phyloP scores from a whole-genome alignment of 177 flowering plant genomes.

The Tripterygium wilfordii region DNA sequence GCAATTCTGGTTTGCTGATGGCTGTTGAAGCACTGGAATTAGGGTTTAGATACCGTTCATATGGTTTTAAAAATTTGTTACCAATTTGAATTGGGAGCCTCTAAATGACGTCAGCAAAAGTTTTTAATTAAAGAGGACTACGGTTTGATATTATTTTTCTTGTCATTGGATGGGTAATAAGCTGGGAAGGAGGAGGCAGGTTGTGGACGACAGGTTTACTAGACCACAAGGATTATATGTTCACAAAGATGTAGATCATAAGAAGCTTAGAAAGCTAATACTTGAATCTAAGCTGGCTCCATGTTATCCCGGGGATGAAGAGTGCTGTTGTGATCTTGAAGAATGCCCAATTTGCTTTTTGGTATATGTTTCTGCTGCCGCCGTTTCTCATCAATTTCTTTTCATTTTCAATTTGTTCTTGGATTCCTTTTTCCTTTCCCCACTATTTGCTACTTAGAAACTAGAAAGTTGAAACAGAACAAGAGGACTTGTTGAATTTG shows the following conservation, averaged over 20 bases:
- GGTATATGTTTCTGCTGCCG: conserved; percentile 44
- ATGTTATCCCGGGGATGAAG: conserved; percentile 91
- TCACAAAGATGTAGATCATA: conserved; percentile 83
- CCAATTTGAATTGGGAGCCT: no score
- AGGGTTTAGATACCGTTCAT: no score
- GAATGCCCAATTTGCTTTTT: conserved; percentile 98
- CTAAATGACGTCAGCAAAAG: no score
- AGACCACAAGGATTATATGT: conserved; percentile 90
- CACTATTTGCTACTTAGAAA: no score
- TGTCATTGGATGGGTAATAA: conserved; percentile 93
- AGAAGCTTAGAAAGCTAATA: conserved; percentile 93
- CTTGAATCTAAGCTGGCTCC: conserved; percentile 96
- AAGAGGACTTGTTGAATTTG: no score
- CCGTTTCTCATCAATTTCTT: no score
- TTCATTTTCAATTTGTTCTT: neutral
- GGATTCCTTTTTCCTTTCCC: no score
- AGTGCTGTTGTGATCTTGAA: conserved; percentile 56
- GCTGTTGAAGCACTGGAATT: no score
- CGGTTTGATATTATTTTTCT: neutral
- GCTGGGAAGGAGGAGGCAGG: conserved; percentile 75
- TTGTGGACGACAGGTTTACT: conserved; percentile 91
- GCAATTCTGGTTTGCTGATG: no score
- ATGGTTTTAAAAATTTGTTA: no score
- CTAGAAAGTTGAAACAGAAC: no score
- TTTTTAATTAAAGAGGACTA: neutral